phyloP scores from a whole-genome alignment of 495 filamentous ascomycete species.

The Sordaria brevicollis region DNA sequence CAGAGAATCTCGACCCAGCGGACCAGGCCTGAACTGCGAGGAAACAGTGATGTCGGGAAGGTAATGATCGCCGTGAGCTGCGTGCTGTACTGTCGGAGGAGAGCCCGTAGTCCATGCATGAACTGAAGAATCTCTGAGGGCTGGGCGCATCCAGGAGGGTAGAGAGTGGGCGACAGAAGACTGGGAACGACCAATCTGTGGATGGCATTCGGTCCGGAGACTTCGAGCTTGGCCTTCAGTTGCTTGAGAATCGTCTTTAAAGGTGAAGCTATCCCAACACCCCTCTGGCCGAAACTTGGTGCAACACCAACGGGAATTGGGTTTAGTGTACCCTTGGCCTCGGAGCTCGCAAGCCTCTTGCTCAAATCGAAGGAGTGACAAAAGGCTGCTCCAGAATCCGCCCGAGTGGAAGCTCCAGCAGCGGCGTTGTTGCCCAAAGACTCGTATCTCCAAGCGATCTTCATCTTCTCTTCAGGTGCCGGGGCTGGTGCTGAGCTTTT shows the following conservation, averaged over 20 bases:
- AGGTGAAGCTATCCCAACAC: constrained; percentile 33
- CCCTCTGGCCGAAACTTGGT: constrained; percentile 7
- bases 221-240: constrained; percentile 46
- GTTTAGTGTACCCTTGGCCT: constrained; percentile 37
- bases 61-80: constrained; percentile 68
- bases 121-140: constrained; percentile 74
- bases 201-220: constrained; percentile 47
- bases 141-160: constrained; percentile 52
- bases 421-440: constrained; percentile 50
- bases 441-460: constrained; percentile 98
- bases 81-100: constrained; percentile 55
- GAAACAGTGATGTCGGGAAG: constrained; percentile 69
- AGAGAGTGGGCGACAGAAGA: constrained; percentile 74
- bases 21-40: constrained; percentile 64
- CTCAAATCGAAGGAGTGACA: constrained; percentile 87
- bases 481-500: constrained; percentile 28
- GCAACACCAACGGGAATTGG: constrained; percentile 30
- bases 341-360: constrained; percentile 59
- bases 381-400: constrained; percentile 41
- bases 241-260: constrained; percentile 54
- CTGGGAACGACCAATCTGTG: constrained; percentile 80
- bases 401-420: constrained; percentile 48
- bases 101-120: constrained; percentile 64
- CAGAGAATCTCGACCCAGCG: constrained; percentile 81
- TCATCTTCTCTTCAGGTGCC: constrained; percentile 67